Evolutionary conservation across 371 early-diverging fungal genomes (phyloP).

Genomic region (Syncephalis fuscata): DNA sequence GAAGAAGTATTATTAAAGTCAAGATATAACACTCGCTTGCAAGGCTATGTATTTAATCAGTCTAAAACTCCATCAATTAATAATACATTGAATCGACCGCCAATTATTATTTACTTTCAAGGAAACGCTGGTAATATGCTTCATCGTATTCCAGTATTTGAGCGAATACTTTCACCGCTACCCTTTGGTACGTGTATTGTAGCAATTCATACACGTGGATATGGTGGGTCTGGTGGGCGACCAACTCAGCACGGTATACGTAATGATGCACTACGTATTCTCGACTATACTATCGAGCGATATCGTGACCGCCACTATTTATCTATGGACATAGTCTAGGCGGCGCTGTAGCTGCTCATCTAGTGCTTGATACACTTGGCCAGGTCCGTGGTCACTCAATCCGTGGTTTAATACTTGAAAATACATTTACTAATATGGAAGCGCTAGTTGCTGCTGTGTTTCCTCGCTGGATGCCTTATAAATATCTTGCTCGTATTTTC

Average conservation of each 20-base stretch:
- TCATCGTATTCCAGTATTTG: conserved; percentile 15
- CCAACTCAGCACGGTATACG: conserved; percentile 16
- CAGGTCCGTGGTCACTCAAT: not conserved
- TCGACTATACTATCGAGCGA: conserved; percentile 5
- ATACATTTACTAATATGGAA: conserved; percentile 19
- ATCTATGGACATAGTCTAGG: conserved; percentile 22
- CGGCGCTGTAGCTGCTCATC: conserved; percentile 16
- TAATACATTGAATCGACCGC: too few species aligned
- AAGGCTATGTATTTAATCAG: too few species aligned
- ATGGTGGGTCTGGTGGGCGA: conserved; percentile 16
- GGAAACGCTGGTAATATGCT: conserved; percentile 27
- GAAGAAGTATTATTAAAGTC: too few species aligned
- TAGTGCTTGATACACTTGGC: conserved; percentile 2
- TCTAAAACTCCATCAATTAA: too few species aligned
- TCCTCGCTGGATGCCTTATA: conserved; percentile 20
- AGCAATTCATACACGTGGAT: conserved; percentile 21
- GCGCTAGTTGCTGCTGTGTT: conserved; percentile 20
- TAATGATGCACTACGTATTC: conserved; percentile 14
- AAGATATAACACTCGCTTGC: too few species aligned
- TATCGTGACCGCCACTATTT: conserved; percentile 10
- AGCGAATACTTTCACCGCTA: conserved; percentile 2
- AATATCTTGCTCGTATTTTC: conserved; percentile 13
- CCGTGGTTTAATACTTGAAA: conserved; percentile 19
- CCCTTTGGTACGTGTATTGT: conserved; percentile 9
- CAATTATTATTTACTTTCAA: conserved; percentile 15